phyloP scores from a whole-genome alignment of 306 rosid species.

The Acmispon strigosus region DNA sequence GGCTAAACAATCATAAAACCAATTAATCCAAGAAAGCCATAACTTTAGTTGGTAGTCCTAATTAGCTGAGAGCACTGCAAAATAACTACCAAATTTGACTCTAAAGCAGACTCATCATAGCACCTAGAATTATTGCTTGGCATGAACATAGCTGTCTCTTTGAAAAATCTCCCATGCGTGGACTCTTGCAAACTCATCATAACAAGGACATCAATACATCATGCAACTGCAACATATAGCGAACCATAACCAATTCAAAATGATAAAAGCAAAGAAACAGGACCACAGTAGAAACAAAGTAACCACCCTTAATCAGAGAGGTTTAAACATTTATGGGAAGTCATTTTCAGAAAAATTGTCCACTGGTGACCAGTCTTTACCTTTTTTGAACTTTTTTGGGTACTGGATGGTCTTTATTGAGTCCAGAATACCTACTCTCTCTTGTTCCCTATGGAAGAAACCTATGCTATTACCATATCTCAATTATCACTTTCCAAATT shows the following conservation, averaged over 20 bases:
- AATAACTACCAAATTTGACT: constrained; percentile 30
- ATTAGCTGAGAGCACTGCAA: neutral
- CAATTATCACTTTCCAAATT: constrained; percentile 29
- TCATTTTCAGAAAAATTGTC: constrained; percentile 17
- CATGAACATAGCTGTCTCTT: constrained; percentile 32
- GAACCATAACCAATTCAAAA: constrained; percentile 31
- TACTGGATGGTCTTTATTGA: constrained; percentile 13
- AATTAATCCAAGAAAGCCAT: neutral
- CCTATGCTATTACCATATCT: constrained; percentile 19
- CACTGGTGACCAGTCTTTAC: constrained; percentile 9
- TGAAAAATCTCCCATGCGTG: constrained; percentile 27
- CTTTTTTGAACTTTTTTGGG: constrained; percentile 15
- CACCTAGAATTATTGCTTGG: constrained; percentile 28
- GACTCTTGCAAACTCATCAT: constrained; percentile 31
- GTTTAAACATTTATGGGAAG: constrained; percentile 18
- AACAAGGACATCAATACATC: constrained; percentile 11
- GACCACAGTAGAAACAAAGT: constrained; percentile 38
- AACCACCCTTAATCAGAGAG: constrained; percentile 18
- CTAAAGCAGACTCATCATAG: constrained; percentile 24
- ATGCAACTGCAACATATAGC: constrained; percentile 26
- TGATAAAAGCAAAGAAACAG: constrained; percentile 24
- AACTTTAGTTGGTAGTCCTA: constrained; percentile 5
- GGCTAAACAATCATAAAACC: constrained; percentile 1
- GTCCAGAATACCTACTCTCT: constrained; percentile 5
- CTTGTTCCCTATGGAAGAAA: constrained; percentile 12